phyloP scores from a whole-genome alignment of 805 yeast species.

The Hagleromyces aurorensis region DNA sequence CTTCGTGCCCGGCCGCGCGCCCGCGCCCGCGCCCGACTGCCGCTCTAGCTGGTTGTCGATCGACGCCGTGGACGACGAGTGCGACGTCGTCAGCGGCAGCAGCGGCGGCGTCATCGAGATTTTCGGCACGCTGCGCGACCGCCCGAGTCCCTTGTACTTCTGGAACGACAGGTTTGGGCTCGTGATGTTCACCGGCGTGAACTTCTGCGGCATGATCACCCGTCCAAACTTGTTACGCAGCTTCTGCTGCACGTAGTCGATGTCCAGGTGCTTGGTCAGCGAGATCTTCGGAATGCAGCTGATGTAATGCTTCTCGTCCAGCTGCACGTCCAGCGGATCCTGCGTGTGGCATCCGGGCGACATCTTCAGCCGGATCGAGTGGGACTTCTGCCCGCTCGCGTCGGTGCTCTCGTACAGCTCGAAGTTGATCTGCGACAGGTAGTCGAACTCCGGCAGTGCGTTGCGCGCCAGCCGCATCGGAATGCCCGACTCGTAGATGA shows the following conservation, averaged over 20 bases:
- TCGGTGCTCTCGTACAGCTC: constrained; percentile 84
- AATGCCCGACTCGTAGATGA: constrained; percentile 81
- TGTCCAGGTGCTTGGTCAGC: constrained; percentile 86
- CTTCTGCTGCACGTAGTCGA: constrained; percentile 78
- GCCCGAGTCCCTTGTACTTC: constrained; percentile 12
- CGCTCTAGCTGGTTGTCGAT: constrained; percentile 12
- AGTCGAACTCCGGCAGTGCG: constrained; percentile 93
- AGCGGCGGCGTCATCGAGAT: constrained; percentile 7
- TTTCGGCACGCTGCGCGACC: too few species aligned
- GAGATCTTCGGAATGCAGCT: constrained; percentile 90
- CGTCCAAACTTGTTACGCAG: constrained; percentile 74
- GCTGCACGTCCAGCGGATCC: constrained; percentile 93
- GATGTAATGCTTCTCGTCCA: constrained; percentile 93
- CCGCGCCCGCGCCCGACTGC: too few species aligned
- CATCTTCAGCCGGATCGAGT: constrained; percentile 81
- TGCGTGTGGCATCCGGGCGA: constrained; percentile 98
- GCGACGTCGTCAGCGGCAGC: constrained; percentile 9
- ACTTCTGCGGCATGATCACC: constrained; percentile 84
- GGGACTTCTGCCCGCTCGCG: constrained; percentile 63
- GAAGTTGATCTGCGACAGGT: constrained; percentile 87
- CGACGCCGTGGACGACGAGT: constrained; percentile 12
- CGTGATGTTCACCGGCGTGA: constrained; percentile 80
- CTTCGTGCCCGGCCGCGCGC: too few species aligned
- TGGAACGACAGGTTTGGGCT: constrained; percentile 43
- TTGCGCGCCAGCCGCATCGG: constrained; percentile 95